Conservation (phyloP, 23 red algal species). For the Gracilariopsis chorda region DNA sequence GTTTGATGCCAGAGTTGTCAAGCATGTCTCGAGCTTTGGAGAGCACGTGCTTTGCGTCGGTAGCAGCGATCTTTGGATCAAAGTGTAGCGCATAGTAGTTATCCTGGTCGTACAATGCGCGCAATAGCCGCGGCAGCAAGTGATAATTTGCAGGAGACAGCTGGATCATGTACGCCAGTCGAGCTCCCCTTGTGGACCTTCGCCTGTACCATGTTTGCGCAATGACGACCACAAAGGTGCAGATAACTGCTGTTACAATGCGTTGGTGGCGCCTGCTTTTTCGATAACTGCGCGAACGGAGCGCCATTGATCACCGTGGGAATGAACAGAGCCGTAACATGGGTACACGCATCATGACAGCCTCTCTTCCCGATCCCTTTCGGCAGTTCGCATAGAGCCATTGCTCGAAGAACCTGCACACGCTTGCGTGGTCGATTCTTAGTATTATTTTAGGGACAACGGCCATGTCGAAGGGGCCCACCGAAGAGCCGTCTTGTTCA, state of each 20-base stretch:
- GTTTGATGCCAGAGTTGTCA: background rate
- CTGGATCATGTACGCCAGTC: slow-evolving; percentile 56
- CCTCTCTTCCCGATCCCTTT: too few species aligned
- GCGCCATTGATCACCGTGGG: too few species aligned
- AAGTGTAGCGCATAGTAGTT: slow-evolving; percentile 79
- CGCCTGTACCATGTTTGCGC: background rate
- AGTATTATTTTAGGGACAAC: too few species aligned
- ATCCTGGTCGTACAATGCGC: slow-evolving; percentile 44
- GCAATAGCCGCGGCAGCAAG: slow-evolving; percentile 46
- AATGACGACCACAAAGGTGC: background rate
- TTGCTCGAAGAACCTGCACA: too few species aligned
- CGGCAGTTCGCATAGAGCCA: too few species aligned
- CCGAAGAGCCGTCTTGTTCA: too few species aligned
- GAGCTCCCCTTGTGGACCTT: background rate
- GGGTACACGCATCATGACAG: too few species aligned
- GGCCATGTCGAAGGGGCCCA: too few species aligned
- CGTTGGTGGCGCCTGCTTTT: background rate
- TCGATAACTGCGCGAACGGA: background rate
- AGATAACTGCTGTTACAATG: background rate
- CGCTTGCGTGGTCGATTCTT: too few species aligned
- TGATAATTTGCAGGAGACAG: slow-evolving; percentile 33
- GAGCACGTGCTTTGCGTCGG: background rate
- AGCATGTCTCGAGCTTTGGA: background rate
- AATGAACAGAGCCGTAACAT: too few species aligned
- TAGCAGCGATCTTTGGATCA: slow-evolving; percentile 66